Evolutionary conservation across 192 early-diverging fungal species (phyloP).

Genomic region (Oehlia diaphana): DNA sequence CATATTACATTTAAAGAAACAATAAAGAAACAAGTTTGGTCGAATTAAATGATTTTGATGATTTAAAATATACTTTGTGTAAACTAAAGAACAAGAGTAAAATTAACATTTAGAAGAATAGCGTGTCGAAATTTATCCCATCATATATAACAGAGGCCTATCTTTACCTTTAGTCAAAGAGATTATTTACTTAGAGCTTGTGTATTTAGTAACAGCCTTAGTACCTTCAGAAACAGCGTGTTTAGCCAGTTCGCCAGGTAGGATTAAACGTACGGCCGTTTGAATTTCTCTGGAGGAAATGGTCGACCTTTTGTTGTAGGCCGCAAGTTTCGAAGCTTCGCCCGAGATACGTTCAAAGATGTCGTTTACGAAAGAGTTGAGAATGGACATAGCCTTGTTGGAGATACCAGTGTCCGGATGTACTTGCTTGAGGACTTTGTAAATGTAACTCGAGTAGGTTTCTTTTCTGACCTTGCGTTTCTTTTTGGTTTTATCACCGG

Average conservation of each 20-base stretch:
- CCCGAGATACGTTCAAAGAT: slow-evolving; percentile 94
- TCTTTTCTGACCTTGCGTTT: slow-evolving; percentile 76
- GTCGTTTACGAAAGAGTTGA: slow-evolving; percentile 97
- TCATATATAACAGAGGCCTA: background rate
- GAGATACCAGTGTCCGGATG: slow-evolving; percentile 97
- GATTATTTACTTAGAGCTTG: slow-evolving; percentile 66
- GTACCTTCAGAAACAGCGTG: slow-evolving; percentile 98
- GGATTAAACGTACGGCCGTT: slow-evolving; percentile 62
- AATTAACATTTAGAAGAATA: too few relatives aligned
- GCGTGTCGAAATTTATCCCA: too few relatives aligned
- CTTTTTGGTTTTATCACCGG: slow-evolving; percentile 61
- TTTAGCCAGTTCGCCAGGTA: slow-evolving; percentile 91
- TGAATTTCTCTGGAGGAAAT: slow-evolving; percentile 97
- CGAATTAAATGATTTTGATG: too few relatives aligned
- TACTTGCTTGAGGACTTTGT: slow-evolving; percentile 97
- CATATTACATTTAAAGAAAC: too few relatives aligned
- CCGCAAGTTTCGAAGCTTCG: slow-evolving; percentile 81
- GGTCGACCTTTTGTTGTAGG: slow-evolving; percentile 95
- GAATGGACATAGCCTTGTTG: slow-evolving; percentile 92
- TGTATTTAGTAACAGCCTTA: slow-evolving; percentile 98
- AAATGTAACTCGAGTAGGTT: slow-evolving; percentile 94
- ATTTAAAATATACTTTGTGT: too few relatives aligned
- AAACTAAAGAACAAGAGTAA: too few relatives aligned
- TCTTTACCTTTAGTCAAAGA: background rate
- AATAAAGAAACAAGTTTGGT: too few relatives aligned